These are phyloP conservation scores for Aspergillus tanneri DNA, from an alignment of 2,329 filamentous ascomycete species.

Conservation along the genomic window DNA sequence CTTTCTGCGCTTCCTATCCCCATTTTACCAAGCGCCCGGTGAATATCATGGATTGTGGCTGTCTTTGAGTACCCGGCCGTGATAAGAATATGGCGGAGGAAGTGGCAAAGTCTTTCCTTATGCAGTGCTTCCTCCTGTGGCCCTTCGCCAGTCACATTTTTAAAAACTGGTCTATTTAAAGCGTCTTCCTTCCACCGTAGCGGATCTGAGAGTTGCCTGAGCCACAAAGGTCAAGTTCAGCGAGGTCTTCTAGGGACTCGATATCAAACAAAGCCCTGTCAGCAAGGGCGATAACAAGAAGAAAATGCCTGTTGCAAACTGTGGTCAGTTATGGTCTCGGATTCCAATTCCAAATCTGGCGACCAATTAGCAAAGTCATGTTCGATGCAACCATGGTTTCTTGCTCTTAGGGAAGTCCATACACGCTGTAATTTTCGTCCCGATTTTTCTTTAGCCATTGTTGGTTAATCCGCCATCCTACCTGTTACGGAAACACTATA, in stretches of 20 bases:
- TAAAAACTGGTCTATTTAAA: slow-evolving; percentile 4
- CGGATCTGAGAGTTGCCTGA: background rate
- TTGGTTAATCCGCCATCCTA: slow-evolving; percentile 3
- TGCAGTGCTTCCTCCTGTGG: slow-evolving; percentile 3
- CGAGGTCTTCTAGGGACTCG: background rate
- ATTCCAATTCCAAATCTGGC: slow-evolving; percentile 2
- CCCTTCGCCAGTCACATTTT: slow-evolving; percentile 4
- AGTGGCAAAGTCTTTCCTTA: slow-evolving; percentile 1
- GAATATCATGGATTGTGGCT: slow-evolving; percentile 1
- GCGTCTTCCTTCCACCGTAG: background rate
- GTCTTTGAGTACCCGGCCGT: background rate
- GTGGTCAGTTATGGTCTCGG: background rate
- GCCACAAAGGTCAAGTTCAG: slow-evolving; percentile 1
- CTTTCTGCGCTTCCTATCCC: too few species aligned
- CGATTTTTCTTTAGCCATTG: slow-evolving; percentile 3
- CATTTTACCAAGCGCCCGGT: background rate
- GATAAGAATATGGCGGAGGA: slow-evolving; percentile 1
- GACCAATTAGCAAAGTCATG: too few species aligned
- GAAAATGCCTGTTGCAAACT: background rate
- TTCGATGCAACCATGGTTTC: background rate
- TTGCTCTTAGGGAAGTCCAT: background rate
- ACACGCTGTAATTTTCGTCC: background rate
- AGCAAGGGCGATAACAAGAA: background rate
- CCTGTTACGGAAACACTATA: too few species aligned
- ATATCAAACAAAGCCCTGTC: slow-evolving; percentile 3